Evolutionary conservation across 768 basidiomycete species (phyloP).

Genomic region (Gloeophyllum trabeum): DNA sequence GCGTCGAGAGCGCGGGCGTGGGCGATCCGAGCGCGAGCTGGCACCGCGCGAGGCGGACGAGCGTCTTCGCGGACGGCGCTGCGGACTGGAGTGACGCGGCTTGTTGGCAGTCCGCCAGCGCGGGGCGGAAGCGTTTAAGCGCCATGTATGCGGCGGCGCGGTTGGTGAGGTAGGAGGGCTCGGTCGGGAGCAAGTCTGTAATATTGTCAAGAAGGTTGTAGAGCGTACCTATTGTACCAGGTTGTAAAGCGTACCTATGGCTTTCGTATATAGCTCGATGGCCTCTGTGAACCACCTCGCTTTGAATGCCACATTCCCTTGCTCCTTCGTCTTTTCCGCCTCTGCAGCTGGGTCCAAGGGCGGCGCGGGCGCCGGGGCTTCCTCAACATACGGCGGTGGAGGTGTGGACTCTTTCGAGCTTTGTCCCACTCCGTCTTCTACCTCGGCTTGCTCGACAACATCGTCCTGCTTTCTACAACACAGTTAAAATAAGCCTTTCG

Average conservation of each 20-base stretch:
- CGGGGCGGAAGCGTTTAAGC: constrained; percentile 62
- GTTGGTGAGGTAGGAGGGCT: constrained; percentile 76
- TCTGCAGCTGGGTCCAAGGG: constrained; percentile 26
- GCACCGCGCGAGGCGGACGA: constrained; percentile 74
- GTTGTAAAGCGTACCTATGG: constrained; percentile 39
- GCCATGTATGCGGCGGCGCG: constrained; percentile 82
- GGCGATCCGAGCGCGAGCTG: constrained; percentile 71
- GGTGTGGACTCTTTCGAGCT: constrained; percentile 9
- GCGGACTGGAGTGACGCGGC: constrained; percentile 55
- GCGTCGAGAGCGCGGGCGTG: constrained; percentile 52
- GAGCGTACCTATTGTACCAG: neutral
- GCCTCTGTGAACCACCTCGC: constrained; percentile 52
- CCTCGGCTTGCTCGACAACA: neutral
- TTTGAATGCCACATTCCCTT: constrained; percentile 70
- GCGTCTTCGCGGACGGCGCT: constrained; percentile 60
- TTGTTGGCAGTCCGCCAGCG: constrained; percentile 70
- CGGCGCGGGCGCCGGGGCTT: constrained; percentile 8
- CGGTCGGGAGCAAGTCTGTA: constrained; percentile 21
- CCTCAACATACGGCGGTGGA: constrained; percentile 4
- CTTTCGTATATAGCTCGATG: constrained; percentile 64
- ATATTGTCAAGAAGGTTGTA: neutral
- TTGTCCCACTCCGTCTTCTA: constrained; percentile 3
- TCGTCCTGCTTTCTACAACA: constrained; percentile 3
- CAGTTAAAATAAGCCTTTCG: neutral
- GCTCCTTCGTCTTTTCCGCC: constrained; percentile 60